Conservation (phyloP, 768 basidiomycete genomes). For the Suillus bovinus region DNA sequence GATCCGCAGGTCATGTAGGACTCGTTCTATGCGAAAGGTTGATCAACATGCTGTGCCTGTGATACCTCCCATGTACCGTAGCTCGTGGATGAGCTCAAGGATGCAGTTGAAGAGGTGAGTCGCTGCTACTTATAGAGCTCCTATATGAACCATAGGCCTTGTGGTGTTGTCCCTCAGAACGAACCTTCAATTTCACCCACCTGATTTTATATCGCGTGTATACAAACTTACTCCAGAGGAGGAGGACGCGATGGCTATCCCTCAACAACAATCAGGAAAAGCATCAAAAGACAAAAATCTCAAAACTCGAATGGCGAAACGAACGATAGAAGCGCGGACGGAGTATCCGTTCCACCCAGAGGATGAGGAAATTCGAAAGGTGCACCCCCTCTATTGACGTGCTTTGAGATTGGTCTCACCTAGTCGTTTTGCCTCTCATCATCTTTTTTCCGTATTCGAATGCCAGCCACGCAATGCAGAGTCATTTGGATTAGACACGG, state of each 20-base stretch:
- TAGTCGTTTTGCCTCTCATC: constrained; percentile 21
- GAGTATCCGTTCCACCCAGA: constrained; percentile 81
- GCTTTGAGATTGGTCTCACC: not conserved
- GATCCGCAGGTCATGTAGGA: constrained; percentile 58
- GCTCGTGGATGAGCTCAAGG: constrained; percentile 80
- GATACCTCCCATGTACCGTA: constrained; percentile 88
- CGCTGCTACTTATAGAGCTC: not conserved
- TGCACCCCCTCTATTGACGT: constrained; percentile 31
- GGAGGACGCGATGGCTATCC: constrained; percentile 49
- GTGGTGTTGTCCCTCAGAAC: constrained; percentile 33
- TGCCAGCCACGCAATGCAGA: constrained; percentile 58
- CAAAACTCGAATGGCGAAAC: constrained; percentile 20
- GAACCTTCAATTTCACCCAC: constrained; percentile 72
- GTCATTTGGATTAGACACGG: constrained; percentile 70
- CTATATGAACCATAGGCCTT: not conserved
- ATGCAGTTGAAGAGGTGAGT: constrained; percentile 66
- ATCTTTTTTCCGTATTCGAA: constrained; percentile 49
- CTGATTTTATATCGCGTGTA: constrained; percentile 75
- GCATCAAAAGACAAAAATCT: constrained; percentile 36
- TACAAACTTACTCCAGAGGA: constrained; percentile 76
- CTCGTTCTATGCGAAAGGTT: constrained; percentile 86
- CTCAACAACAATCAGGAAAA: constrained; percentile 34
- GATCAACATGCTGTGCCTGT: constrained; percentile 94
- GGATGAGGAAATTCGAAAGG: constrained; percentile 72
- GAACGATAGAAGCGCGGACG: constrained; percentile 35